A percentile compares a stretch with the other conserved stretches of the same genome.
Evolutionary conservation across 495 filamentous ascomycete genomes (phyloP).

Genomic region (Usnea hakonensis): DNA sequence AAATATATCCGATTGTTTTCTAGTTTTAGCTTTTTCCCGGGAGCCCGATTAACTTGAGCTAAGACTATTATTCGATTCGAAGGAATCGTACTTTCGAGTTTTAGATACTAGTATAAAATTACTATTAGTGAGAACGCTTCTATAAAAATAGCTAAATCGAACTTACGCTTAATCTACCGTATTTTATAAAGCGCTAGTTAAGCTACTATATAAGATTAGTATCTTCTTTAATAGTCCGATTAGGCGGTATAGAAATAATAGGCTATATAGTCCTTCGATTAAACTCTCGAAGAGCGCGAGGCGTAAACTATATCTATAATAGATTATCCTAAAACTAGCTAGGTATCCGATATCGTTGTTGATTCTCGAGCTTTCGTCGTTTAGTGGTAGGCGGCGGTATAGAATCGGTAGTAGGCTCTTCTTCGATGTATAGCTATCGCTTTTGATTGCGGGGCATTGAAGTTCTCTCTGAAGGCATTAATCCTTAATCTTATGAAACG

Average conservation of each 20-base stretch:
- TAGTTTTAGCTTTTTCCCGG: conserved; percentile 11
- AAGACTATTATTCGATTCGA: conserved; percentile 12
- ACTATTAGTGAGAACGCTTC: conserved; percentile 3
- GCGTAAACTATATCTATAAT: conserved; percentile 16
- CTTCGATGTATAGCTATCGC: conserved; percentile 1
- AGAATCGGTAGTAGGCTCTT: conserved; percentile 10
- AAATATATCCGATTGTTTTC: conserved; percentile 14
- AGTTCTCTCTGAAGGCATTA: conserved; percentile 8
- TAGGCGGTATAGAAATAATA: conserved; percentile 9
- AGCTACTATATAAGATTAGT: conserved; percentile 19
- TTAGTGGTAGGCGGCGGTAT: conserved; percentile 4
- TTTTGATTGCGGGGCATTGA: conserved; percentile 9
- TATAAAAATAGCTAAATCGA: conserved; percentile 5
- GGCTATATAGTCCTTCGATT: conserved; percentile 18
- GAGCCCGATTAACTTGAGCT: conserved; percentile 18
- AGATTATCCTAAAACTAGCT: conserved; percentile 25
- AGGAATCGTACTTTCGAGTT: neutral
- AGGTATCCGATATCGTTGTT: conserved; percentile 6
- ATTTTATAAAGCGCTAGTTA: conserved; percentile 25
- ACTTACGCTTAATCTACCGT: conserved; percentile 27
- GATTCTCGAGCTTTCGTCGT: conserved; percentile 14
- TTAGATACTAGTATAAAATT: conserved; percentile 5
- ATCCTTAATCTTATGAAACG: too few relatives aligned
- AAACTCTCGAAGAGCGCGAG: conserved; percentile 22
- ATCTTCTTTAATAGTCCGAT: conserved; percentile 15